phyloP scores from a whole-genome alignment of 805 yeast genomes.

The Candida pseudoglaebosa region DNA sequence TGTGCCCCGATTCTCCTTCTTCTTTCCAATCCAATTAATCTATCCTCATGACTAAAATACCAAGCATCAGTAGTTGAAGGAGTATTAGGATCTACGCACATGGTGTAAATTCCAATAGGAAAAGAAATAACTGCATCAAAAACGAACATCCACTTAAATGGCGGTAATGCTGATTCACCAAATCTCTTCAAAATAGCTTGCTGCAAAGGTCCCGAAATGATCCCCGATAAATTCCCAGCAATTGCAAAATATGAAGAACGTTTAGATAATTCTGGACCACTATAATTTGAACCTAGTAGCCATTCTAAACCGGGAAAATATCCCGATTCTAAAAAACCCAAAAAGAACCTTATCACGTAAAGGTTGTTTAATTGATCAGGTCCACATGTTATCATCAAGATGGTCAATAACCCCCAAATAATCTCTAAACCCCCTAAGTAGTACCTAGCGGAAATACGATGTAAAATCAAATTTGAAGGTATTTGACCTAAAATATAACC shows the following conservation, averaged over 20 bases:
- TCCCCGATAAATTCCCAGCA: constrained; percentile 23
- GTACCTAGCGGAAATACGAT: constrained; percentile 31
- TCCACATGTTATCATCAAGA: constrained; percentile 23
- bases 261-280: constrained; percentile 23
- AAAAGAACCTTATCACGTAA: constrained; percentile 30
- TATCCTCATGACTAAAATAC: constrained; percentile 27
- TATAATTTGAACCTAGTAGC: constrained; percentile 33
- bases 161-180: constrained; percentile 17
- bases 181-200: constrained; percentile 23
- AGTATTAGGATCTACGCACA: constrained; percentile 30
- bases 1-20: constrained; percentile 39
- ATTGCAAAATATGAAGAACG: constrained; percentile 29
- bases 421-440: constrained; percentile 34
- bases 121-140: constrained; percentile 31
- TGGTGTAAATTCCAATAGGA: constrained; percentile 30
- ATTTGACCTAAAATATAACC: constrained; percentile 52
- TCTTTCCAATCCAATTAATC: constrained; percentile 46
- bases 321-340: constrained; percentile 47
- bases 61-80: constrained; percentile 32
- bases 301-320: constrained; percentile 60
- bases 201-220: constrained; percentile 33
- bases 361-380: constrained; percentile 16
- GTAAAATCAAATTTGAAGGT: constrained; percentile 40
- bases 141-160: constrained; percentile 34
- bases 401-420: constrained; percentile 26